Evolutionary conservation across 2,329 filamentous ascomycete species (phyloP), one percentile per base, ranked within the genome.

Genomic region (Talaromyces pinophilus): DNA sequence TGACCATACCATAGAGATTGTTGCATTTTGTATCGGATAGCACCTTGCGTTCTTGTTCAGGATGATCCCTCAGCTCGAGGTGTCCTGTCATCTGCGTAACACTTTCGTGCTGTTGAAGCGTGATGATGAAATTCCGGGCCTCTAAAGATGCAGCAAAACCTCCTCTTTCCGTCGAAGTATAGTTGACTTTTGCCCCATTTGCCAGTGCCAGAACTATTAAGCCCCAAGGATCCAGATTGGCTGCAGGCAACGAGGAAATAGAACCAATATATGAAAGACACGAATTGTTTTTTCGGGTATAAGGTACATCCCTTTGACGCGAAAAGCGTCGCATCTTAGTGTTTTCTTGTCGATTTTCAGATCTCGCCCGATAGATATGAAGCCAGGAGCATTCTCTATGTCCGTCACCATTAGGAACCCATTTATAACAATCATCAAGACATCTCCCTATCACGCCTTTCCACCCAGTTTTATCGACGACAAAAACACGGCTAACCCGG

Each of bases 201-300:
- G 55, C 35, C 35, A 59, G 17, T 40, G 55, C 35, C 33, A 59
- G 19, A 3, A 59, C 55, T 59, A 59, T 44, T 28, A 44, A 10
- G 7, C 55, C 55, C 35, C 35, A 59, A 15, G 55, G 44, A 19
- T 59, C 55, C 25, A 59, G 4, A 59, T 44, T 59, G 4, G 35
- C 55, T 15, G 35, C 35, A 3, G 35, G 55, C n/a, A 59, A 40
- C 8, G 35, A 59, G 8, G 55, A 59, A 10, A 44, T 55, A 33
- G 11, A 55, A 4, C 15, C 50, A 30, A 33, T 3, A 33, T 19
- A 55, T 8, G 50, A 33, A 2, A 55, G 50, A 33, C 0, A 1
- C 13, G 25, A 33, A 3, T 6, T 1, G 30, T 5, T 17, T 0
- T 55, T 55, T 25, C 33, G 13, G 15, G 25, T 15, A 55, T n/a